Evolutionary conservation across 495 filamentous ascomycete genomes (phyloP).

Genomic region (Niebla homalea): DNA sequence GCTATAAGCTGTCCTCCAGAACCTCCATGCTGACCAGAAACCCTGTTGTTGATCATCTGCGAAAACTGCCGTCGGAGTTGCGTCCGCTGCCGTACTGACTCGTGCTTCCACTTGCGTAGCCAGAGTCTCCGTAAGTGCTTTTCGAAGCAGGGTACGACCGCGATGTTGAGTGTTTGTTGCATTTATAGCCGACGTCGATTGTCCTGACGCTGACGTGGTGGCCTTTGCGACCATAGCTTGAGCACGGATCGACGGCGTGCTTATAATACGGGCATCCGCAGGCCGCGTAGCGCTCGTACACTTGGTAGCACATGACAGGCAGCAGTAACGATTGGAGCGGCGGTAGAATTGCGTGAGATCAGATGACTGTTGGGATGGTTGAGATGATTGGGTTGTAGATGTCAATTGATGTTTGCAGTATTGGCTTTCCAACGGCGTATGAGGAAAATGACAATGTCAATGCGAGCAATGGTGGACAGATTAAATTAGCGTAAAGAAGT

Average conservation of each 20-base stretch:
- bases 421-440: too few relatives aligned
- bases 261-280: constrained; percentile 73
- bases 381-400: too few relatives aligned
- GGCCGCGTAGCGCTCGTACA: constrained; percentile 64
- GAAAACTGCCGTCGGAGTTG: constrained; percentile 16
- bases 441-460: not conserved
- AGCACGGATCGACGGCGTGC: constrained; percentile 64
- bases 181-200: constrained; percentile 70
- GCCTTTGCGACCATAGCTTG: constrained; percentile 54
- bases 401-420: not conserved
- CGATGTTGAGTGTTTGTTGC: constrained; percentile 43
- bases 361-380: not conserved
- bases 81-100: constrained; percentile 4
- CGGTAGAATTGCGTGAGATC: not conserved
- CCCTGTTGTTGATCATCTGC: constrained; percentile 11
- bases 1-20: constrained; percentile 16
- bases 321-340: not conserved
- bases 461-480: too few relatives aligned
- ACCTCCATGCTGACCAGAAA: constrained; percentile 15
- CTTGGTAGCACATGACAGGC: constrained; percentile 51
- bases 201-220: constrained; percentile 60
- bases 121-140: constrained; percentile 35
- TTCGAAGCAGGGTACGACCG: constrained; percentile 18
- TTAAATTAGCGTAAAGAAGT: not conserved
- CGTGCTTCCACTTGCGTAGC: constrained; percentile 34